These are phyloP conservation scores for Pharus latifolius DNA, from an alignment of 176 grass and related monocot species.

Conservation along the genomic window DNA sequence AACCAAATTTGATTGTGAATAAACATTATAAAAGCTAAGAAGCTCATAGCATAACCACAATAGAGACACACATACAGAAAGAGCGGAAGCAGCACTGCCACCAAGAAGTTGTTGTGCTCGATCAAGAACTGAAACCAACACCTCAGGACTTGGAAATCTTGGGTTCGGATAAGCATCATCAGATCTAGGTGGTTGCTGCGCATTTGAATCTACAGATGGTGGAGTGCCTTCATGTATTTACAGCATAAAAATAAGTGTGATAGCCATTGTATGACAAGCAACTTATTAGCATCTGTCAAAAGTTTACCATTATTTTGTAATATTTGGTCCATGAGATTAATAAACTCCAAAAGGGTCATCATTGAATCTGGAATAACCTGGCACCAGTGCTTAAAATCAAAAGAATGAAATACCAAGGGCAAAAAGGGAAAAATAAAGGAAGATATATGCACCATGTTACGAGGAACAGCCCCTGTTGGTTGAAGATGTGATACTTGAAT, in stretches of 20 bases:
- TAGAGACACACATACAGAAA: slow-evolving; percentile 60
- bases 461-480: slow-evolving; percentile 27
- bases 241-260: slow-evolving; percentile 12
- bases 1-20: not conserved
- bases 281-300: slow-evolving; percentile 2
- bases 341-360: slow-evolving; percentile 61
- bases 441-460: slow-evolving; percentile 35
- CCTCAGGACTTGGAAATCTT: slow-evolving; percentile 59
- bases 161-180: slow-evolving; percentile 35
- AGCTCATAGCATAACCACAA: not conserved
- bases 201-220: slow-evolving; percentile 26
- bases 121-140: slow-evolving; percentile 68
- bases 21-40: not conserved
- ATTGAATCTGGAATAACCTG: slow-evolving; percentile 90
- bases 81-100: slow-evolving; percentile 43
- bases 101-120: slow-evolving; percentile 62
- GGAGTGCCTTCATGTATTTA: slow-evolving; percentile 44
- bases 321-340: slow-evolving; percentile 56
- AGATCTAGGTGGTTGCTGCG: slow-evolving; percentile 28
- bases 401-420: not conserved
- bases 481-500: slow-evolving; percentile 60
- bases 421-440: not conserved
- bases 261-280: slow-evolving; percentile 15
- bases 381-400: slow-evolving; percentile 3
- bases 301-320: slow-evolving; percentile 60